Evolutionary conservation across 148 eudicot species (phyloP).

Genomic region (Rhododendron kiyosumense): DNA sequence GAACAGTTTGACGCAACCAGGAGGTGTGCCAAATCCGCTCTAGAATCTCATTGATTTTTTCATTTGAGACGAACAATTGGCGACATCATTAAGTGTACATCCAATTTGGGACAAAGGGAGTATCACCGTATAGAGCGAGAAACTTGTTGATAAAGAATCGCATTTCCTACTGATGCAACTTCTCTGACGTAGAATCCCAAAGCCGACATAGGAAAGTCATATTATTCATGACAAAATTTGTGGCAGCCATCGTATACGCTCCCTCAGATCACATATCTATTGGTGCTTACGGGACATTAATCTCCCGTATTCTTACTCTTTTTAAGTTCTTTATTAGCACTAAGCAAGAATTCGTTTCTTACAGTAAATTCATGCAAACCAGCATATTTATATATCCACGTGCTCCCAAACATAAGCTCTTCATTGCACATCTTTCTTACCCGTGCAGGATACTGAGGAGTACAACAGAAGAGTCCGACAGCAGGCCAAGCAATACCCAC

Average conservation of each 20-base stretch:
- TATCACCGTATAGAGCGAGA: not conserved
- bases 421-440: not conserved
- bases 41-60: not conserved
- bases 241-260: not conserved
- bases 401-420: not conserved
- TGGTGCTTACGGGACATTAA: not conserved
- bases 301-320: not conserved
- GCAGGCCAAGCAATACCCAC: slow-evolving; percentile 45
- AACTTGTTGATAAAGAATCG: not conserved
- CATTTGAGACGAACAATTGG: not conserved
- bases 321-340: not conserved
- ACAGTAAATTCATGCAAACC: not conserved
- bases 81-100: not conserved
- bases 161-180: not conserved
- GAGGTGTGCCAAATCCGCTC: not conserved
- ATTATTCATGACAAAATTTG: not conserved
- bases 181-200: not conserved
- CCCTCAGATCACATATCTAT: not conserved
- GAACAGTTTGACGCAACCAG: not conserved
- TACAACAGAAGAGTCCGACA: slow-evolving; percentile 52
- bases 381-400: not conserved
- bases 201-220: not conserved
- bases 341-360: not conserved
- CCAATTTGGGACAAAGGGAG: not conserved
- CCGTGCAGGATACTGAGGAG: slow-evolving; percentile 68